Evolutionary conservation across 345 rosid genomes (phyloP).

Genomic region (Ceriops zippeliana): DNA sequence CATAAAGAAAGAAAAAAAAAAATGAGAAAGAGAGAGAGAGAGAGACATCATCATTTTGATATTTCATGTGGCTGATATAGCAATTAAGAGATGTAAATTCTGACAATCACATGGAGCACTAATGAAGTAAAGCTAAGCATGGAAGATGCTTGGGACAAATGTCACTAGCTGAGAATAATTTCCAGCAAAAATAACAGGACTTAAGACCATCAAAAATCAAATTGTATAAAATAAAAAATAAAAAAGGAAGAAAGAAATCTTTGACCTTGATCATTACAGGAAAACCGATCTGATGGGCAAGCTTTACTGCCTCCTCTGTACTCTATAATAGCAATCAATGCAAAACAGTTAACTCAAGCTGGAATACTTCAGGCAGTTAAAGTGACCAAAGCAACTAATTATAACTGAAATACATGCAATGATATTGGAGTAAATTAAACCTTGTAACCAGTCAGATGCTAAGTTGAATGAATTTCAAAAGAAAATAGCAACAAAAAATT

Average conservation of each 20-base stretch:
- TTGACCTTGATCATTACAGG: constrained; percentile 98
- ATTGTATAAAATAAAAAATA: neutral
- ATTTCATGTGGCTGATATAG: constrained; percentile 1
- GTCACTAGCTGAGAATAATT: neutral
- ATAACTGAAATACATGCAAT: too few species aligned
- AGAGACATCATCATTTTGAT: neutral
- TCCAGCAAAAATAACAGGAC: neutral
- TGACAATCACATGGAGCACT: too few species aligned
- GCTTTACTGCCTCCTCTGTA: constrained; percentile 86
- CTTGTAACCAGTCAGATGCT: neutral
- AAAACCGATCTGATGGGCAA: constrained; percentile 82
- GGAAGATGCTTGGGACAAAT: too few species aligned
- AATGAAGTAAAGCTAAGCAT: too few species aligned
- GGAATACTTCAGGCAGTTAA: too few species aligned
- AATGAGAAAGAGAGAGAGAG: neutral
- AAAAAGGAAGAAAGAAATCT: constrained; percentile 1
- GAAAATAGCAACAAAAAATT: constrained; percentile 4
- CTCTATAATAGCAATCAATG: constrained; percentile 45
- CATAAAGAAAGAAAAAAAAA: constrained; percentile 12
- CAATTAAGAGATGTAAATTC: neutral
- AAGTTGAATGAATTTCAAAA: constrained; percentile 1
- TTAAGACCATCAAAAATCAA: neutral
- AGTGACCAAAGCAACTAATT: too few species aligned
- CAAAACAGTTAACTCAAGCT: constrained; percentile 1
- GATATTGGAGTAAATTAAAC: neutral